phyloP scores from a whole-genome alignment of 495 filamentous ascomycete genomes.

The Zalerion maritima region DNA sequence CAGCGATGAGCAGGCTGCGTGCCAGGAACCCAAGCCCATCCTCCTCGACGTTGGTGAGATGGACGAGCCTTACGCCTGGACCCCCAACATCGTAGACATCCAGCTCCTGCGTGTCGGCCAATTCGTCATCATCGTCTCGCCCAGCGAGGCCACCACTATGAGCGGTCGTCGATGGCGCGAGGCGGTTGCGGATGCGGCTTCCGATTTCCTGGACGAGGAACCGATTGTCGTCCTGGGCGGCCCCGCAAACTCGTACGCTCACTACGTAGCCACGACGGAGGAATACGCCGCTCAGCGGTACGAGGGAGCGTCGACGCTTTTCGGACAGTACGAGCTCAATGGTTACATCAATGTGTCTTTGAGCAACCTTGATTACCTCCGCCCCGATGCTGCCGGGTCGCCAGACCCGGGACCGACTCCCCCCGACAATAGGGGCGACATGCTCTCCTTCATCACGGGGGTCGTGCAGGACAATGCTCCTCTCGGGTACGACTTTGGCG shows the following conservation, averaged over 20 bases:
- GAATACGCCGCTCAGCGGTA: constrained; percentile 87
- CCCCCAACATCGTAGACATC: constrained; percentile 82
- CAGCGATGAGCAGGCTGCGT: constrained; percentile 51
- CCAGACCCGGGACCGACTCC: constrained; percentile 50
- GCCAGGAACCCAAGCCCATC: constrained; percentile 76
- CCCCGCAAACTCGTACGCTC: constrained; percentile 85
- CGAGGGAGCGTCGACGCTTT: constrained; percentile 90
- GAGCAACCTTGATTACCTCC: constrained; percentile 54
- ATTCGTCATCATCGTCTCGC: constrained; percentile 70
- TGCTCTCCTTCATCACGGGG: constrained; percentile 62
- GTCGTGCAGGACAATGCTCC: constrained; percentile 64
- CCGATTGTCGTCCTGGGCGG: constrained; percentile 60
- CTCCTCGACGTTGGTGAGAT: constrained; percentile 81
- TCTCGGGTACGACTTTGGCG: constrained; percentile 55
- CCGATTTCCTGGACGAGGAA: constrained; percentile 15
- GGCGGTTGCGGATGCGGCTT: constrained; percentile 45
- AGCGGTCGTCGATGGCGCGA: constrained; percentile 78
- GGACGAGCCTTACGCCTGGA: constrained; percentile 66
- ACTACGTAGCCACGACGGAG: constrained; percentile 82
- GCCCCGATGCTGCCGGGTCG: constrained; percentile 27
- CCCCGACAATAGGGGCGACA: constrained; percentile 60
- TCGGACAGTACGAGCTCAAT: constrained; percentile 66
- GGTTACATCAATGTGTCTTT: constrained; percentile 79
- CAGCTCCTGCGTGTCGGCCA: constrained; percentile 85
- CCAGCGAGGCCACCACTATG: constrained; percentile 91